Evolutionary conservation across 176 grass and related monocot species (phyloP), one percentile per base, ranked within the genome.

Genomic region (Alopecurus myosuroides): DNA sequence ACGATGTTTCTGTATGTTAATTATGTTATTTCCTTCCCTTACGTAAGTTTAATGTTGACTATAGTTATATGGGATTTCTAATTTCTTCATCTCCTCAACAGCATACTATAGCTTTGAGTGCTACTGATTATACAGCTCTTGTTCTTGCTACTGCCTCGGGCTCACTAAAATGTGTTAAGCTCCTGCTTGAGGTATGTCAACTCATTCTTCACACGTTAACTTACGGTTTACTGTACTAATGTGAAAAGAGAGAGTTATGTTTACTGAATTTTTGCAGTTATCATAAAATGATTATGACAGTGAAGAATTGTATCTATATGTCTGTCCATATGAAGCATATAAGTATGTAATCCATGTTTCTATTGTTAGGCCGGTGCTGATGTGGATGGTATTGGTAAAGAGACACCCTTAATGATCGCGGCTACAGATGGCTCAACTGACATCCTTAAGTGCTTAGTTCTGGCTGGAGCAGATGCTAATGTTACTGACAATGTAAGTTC

Each of bases 311-410:
- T 44, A n/a, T 56, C 25, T 70, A 56, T 23, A 70, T 37, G 33
- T 65, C 17, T 70, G 49, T 69, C 23, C 45, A 51, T n/a, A 68
- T 31, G 62, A 81, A 50, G 11, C 29, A 81, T 80, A 30, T 65
- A 80, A 65, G 22, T 23, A 23, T 28, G 49, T 46, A 17, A 51
- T 8, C 6, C 15, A 17, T 78, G 68, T 85, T 51, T 29, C 15
- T 62, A n/a, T 69, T 67, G 42, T 66, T 78, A 78, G 74, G 83
- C 73, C 69, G 83, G 74, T 77, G 83, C 83, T 78, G 46, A 85
- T 78, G 61, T 85, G 45, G 63, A 78, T 66, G 74, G 46, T 70
- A 68, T 52, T 85, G 53, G 31, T 78, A 65, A 42, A 26, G 46
- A 36, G 77, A 78, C 45, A 41, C 80, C 64, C 31, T 82, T 82